phyloP scores from a whole-genome alignment of 371 early-diverging fungal genomes.

The Globomyces sp. region DNA sequence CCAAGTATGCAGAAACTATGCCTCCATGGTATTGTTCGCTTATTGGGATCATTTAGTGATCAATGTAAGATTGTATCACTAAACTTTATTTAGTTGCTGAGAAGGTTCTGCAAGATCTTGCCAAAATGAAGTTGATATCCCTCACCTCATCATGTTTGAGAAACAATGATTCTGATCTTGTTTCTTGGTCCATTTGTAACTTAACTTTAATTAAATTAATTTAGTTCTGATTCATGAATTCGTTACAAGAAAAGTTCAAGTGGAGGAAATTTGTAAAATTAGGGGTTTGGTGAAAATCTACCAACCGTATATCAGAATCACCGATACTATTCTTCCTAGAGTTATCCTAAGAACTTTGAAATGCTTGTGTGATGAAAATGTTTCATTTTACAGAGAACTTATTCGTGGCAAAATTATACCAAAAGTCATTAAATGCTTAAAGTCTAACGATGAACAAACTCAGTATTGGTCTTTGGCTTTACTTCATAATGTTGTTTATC shows the following conservation, averaged over 20 bases:
- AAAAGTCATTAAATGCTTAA: conserved; percentile 62
- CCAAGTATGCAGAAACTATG: conserved; percentile 81
- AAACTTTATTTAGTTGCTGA: background rate
- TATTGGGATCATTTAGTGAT: conserved; percentile 62
- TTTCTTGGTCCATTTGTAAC: conserved; percentile 74
- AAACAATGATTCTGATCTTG: conserved; percentile 74
- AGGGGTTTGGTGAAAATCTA: conserved; percentile 63
- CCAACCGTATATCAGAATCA: conserved; percentile 54
- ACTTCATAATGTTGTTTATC: conserved; percentile 31
- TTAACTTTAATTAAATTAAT: too few relatives aligned
- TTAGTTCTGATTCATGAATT: conserved; percentile 69
- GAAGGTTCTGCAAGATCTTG: conserved; percentile 39
- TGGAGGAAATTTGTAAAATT: conserved; percentile 52
- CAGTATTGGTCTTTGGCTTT: conserved; percentile 67
- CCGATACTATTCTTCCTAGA: conserved; percentile 68
- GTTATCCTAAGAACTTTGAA: conserved; percentile 70
- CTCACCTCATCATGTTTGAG: conserved; percentile 67
- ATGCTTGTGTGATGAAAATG: conserved; percentile 55
- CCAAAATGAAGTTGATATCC: conserved; percentile 64
- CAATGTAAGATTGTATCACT: conserved; percentile 30
- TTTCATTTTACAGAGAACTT: conserved; percentile 55
- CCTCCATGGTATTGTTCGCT: conserved; percentile 75
- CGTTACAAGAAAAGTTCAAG: conserved; percentile 52
- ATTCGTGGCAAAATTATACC: conserved; percentile 58
- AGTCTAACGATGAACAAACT: conserved; percentile 70